Percentiles rank a stretch among this genome's conserved stretches.
Conservation (phyloP, 495 filamentous ascomycete species). For the Hyaloscypha bicolor region DNA sequence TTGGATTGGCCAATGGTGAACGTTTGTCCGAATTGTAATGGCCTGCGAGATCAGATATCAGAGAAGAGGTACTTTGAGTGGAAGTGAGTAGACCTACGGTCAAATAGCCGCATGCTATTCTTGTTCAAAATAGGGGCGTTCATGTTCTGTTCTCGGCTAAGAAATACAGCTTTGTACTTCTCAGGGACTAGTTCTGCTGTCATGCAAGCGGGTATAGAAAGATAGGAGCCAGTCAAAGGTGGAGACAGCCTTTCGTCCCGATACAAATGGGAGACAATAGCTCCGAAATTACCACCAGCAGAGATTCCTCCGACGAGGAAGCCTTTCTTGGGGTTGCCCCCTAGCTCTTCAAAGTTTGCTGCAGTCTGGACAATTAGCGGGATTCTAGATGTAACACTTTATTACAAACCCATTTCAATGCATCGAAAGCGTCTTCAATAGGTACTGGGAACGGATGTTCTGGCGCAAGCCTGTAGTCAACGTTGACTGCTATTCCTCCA, state of each 20-base stretch:
- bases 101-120: slow-evolving; percentile 16
- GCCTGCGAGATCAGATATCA: slow-evolving; percentile 14
- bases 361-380: slow-evolving; percentile 29
- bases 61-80: neutral
- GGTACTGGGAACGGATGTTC: slow-evolving; percentile 50
- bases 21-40: slow-evolving; percentile 27
- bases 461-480: slow-evolving; percentile 51
- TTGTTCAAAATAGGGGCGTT: slow-evolving; percentile 29
- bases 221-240: slow-evolving; percentile 46
- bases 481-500: slow-evolving; percentile 42
- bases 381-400: neutral
- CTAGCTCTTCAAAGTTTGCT: slow-evolving; percentile 39
- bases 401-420: slow-evolving; percentile 47
- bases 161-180: slow-evolving; percentile 32
- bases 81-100: slow-evolving; percentile 12
- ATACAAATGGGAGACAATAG: slow-evolving; percentile 43
- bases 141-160: slow-evolving; percentile 44
- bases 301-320: slow-evolving; percentile 54
- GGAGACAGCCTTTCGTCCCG: slow-evolving; percentile 46
- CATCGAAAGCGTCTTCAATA: slow-evolving; percentile 52
- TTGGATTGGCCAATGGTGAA: slow-evolving; percentile 20
- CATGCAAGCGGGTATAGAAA: slow-evolving; percentile 43
- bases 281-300: slow-evolving; percentile 50
- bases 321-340: slow-evolving; percentile 43
- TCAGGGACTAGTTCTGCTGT: slow-evolving; percentile 35